These are phyloP conservation scores for Discostella stelligeroides DNA, from an alignment of 108 stramenopile genomes.

Conservation along the genomic window DNA sequence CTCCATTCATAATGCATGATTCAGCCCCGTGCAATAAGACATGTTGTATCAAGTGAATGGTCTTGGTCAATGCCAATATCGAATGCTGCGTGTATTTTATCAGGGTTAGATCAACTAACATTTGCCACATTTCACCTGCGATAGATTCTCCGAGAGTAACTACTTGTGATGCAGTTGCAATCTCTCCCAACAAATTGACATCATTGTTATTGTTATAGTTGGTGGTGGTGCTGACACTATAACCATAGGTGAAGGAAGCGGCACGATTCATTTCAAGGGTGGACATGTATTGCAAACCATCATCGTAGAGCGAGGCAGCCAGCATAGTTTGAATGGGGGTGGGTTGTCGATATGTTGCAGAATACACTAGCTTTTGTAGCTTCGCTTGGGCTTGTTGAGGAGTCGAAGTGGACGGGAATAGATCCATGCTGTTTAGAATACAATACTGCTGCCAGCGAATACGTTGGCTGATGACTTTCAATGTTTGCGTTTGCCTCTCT, in stretches of 20 bases:
- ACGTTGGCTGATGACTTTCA: too few species aligned
- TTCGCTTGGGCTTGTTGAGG: conserved; percentile 22
- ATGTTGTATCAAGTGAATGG: conserved; percentile 37
- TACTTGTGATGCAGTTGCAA: not conserved
- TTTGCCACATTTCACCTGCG: conserved; percentile 34
- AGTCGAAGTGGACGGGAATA: conserved; percentile 30
- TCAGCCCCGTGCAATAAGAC: conserved; percentile 38
- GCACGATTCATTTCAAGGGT: conserved; percentile 52
- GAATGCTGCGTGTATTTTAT: conserved; percentile 27
- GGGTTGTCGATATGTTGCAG: conserved; percentile 17
- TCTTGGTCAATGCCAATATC: conserved; percentile 32
- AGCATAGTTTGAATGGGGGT: conserved; percentile 41
- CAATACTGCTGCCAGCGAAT: too few species aligned
- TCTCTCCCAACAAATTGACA: conserved; percentile 3
- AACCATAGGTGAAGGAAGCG: conserved; percentile 42
- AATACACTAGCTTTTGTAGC: conserved; percentile 19
- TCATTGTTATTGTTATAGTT: too few species aligned
- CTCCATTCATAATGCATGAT: conserved; percentile 13
- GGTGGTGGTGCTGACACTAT: conserved; percentile 16
- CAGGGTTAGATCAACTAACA: conserved; percentile 32
- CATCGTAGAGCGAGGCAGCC: conserved; percentile 29
- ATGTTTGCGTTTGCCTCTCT: too few species aligned
- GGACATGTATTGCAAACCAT: conserved; percentile 33
- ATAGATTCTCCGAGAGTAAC: conserved; percentile 15
- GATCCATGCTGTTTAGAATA: too few species aligned